Evolutionary conservation across 176 grass and related monocot species (phyloP).

Genomic region (Musa schizocarpa): DNA sequence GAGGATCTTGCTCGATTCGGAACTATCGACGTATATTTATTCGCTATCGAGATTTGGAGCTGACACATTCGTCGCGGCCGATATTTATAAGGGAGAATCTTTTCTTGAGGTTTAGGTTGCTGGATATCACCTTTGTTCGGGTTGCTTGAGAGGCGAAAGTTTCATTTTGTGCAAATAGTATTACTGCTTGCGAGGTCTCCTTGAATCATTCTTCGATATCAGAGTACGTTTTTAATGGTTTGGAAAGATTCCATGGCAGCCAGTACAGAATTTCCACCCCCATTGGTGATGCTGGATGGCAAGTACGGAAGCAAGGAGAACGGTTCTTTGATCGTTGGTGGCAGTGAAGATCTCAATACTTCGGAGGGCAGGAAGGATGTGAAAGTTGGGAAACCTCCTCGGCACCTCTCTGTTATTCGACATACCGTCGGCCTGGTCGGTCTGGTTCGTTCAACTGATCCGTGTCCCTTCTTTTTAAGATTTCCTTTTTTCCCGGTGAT

Average conservation of each 20-base stretch:
- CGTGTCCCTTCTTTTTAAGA: too few relatives aligned
- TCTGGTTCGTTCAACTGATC: background rate
- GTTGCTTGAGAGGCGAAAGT: background rate
- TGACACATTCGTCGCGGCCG: background rate
- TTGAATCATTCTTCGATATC: background rate
- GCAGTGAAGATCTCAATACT: slow-evolving; percentile 7
- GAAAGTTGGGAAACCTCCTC: slow-evolving; percentile 55
- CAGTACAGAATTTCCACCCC: background rate
- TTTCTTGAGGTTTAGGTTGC: background rate
- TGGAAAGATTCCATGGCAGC: background rate
- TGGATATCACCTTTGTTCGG: background rate
- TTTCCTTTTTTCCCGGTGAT: too few relatives aligned
- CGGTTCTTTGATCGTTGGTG: background rate
- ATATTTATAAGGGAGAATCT: background rate
- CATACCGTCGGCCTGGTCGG: slow-evolving; percentile 55
- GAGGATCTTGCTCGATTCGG: background rate
- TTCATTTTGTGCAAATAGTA: background rate
- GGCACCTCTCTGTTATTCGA: slow-evolving; percentile 48
- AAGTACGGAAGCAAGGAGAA: background rate
- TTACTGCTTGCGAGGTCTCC: background rate
- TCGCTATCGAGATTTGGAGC: background rate
- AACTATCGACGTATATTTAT: background rate
- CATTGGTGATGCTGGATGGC: background rate
- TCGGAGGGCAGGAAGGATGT: slow-evolving; percentile 11
- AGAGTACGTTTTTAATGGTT: background rate